Percentiles rank a stretch among this genome's conserved stretches.
phyloP scores from a whole-genome alignment of 2,329 filamentous ascomycete genomes.

The Diplodia scrobiculata region DNA sequence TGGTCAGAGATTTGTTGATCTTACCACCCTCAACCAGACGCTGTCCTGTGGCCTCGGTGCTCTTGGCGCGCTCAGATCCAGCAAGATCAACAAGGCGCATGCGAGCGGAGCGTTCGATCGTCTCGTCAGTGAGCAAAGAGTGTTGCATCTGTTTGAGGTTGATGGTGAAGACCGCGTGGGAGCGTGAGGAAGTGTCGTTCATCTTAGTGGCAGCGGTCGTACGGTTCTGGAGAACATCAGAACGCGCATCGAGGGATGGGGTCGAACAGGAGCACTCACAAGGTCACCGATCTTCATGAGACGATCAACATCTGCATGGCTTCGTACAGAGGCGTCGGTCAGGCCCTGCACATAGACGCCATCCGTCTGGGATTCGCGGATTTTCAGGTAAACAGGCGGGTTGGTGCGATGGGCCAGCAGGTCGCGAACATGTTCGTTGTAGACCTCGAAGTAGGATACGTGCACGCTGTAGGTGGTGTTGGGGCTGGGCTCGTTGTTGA shows the following conservation, averaged over 20 bases:
- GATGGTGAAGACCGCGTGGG: slow-evolving; percentile 96
- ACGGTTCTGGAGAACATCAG: slow-evolving; percentile 58
- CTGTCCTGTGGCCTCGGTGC: slow-evolving; percentile 90
- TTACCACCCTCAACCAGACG: slow-evolving; percentile 92
- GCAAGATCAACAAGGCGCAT: slow-evolving; percentile 95
- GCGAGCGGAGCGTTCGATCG: slow-evolving; percentile 88
- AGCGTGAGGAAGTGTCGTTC: slow-evolving; percentile 97
- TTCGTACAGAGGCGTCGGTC: slow-evolving; percentile 88
- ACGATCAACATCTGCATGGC: slow-evolving; percentile 80
- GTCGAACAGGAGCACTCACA: slow-evolving; percentile 34
- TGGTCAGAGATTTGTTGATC: slow-evolving; percentile 98
- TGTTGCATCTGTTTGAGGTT: slow-evolving; percentile 98
- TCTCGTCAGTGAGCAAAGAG: slow-evolving; percentile 95
- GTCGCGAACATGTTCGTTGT: slow-evolving; percentile 98
- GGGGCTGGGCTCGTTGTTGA: slow-evolving; percentile 79
- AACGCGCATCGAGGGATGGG: background rate
- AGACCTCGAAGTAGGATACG: slow-evolving; percentile 98
- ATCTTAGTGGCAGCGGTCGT: slow-evolving; percentile 96
- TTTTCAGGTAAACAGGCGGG: slow-evolving; percentile 89
- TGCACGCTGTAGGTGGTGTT: slow-evolving; percentile 97
- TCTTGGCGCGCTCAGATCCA: slow-evolving; percentile 90
- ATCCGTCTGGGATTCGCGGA: slow-evolving; percentile 90
- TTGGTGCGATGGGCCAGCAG: slow-evolving; percentile 79
- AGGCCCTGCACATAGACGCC: slow-evolving; percentile 97
- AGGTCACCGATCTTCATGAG: slow-evolving; percentile 88